Evolutionary conservation across 2,329 filamentous ascomycete genomes (phyloP), one percentile per base, ranked within the genome.

Genomic region (Xylaria polymorpha): DNA sequence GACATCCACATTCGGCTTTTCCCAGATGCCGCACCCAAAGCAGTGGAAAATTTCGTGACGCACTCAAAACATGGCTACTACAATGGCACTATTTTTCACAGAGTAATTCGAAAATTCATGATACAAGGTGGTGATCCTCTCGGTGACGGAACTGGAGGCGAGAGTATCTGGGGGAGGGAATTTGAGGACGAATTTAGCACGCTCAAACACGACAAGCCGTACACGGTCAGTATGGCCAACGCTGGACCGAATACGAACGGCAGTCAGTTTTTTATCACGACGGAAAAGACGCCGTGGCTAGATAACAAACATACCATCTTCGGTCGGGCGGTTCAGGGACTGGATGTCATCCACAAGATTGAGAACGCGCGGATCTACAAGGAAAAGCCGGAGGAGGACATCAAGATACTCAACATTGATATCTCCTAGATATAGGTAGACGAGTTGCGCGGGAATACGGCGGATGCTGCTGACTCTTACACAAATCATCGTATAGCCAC

Each of bases 51-150:
- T 80, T 99, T 99, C 79, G 93, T 97, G 64, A 97, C 94, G 0
- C 96, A 98, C 77, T 89, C 94, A 2, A 92, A 91, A 76, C 91
- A 90, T 67, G 94, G 93, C 1, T 99, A 99, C 80, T 99, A 99
- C 84, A 98, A 99, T 83, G 93, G 93, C 81, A 94, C 95, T 41
- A 95, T 98, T 74, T 99, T 99, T 85, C 96, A 99, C 81, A 91
- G 96, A 41, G 92, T 99, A 7, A 99, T 99, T 75, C 90, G 92
- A 70, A 98, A 98, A 78, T 99, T 99, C 83, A 99, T 99, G 97
- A 97, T 99, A 69, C 94, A 94, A 78, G 84, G 87, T 64, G 94
- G 94, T 60, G 94, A 97, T 78, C 94, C 94, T 0, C 82, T 96
- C 0, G 94, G 94, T 10, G 94, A 97, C 76, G 94, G 94, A 4